Base-by-base conservation (phyloP, 192 early-diverging fungal genomes). In the Gigaspora rosea region DNA sequence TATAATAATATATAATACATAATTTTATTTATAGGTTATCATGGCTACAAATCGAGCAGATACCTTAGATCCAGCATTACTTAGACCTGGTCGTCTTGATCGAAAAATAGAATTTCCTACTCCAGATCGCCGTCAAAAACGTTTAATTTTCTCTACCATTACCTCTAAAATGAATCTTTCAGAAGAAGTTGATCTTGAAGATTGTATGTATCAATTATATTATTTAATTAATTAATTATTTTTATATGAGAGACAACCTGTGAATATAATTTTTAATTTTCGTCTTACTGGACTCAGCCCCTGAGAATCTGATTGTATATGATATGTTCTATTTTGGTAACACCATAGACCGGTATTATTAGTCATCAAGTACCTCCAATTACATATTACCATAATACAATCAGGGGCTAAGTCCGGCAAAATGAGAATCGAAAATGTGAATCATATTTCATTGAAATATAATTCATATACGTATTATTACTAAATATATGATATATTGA, bases 41-140 rank as follows among this genome's bases (percentile, higher is more conserved):
- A 98, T 99, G 97, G 97, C 97, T 1, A 99, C 96, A 22, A 99
- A 99, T 85, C 92, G 96, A 76, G 95, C 95, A 47, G 97, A 99
- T 74, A 96, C 96, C 4, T 83, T 99, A 35, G 97, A 99, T 84
- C 97, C 97, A 48, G 96, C 96, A 7, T 90, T 99, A 74, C 83
- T 99, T 74, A 94, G 97, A 78, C 97, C 97, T 18, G 97, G 96
- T 50, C 94, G 97, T 77, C 82, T 99, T 78, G 97, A 99, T 79
- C 89, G 97, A 76, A 99, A 99, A 82, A 98, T 99, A 79, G 97
- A 99, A 85, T 99, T 99, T 88, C 97, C 97, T 63, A 94, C 92
- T 48, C 97, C 97, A 12, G 97, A 99, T 84, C 90, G 95, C 68
- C 93, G 95, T 70, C 96, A 97, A 79, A 99, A 99, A 87, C 93